Conservation (phyloP, 1,139 yeast species). For the Pichia terricola region DNA sequence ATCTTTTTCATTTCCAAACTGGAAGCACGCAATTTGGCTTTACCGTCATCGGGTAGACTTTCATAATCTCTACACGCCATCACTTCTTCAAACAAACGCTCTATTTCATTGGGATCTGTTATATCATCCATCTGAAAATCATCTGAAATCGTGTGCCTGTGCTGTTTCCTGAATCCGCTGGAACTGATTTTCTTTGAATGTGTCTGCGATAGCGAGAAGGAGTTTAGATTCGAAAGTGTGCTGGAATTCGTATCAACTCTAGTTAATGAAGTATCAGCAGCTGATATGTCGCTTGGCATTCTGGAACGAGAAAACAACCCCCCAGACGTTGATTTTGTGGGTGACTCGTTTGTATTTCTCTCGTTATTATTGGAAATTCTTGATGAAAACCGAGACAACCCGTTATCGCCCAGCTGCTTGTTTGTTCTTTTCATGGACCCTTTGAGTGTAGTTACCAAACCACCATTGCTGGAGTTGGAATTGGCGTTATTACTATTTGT, state of each 20-base stretch:
- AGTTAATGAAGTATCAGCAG: conserved; percentile 11
- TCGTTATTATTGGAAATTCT: background rate
- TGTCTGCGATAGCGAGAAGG: conserved; percentile 21
- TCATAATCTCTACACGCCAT: conserved; percentile 80
- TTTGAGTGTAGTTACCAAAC: conserved; percentile 11
- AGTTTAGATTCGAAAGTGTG: conserved; percentile 10
- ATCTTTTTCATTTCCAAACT: conserved; percentile 82
- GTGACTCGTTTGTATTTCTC: background rate
- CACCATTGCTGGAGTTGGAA: background rate
- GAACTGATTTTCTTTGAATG: conserved; percentile 20
- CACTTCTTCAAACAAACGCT: conserved; percentile 54
- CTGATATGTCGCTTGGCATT: conserved; percentile 5
- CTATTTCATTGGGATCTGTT: conserved; percentile 48
- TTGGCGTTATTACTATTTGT: no score
- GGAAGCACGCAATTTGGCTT: conserved; percentile 68
- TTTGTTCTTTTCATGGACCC: conserved; percentile 7
- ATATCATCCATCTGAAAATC: conserved; percentile 47
- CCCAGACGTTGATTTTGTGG: background rate
- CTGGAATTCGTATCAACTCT: conserved; percentile 20
- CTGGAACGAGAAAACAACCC: conserved; percentile 7
- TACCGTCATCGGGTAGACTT: conserved; percentile 68
- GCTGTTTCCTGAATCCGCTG: conserved; percentile 21
- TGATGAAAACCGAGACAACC: background rate
- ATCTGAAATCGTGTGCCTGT: conserved; percentile 26
- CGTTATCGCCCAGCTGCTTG: background rate